phyloP scores from a whole-genome alignment of 2,329 filamentous ascomycete genomes.

The Calonectria naviculata region DNA sequence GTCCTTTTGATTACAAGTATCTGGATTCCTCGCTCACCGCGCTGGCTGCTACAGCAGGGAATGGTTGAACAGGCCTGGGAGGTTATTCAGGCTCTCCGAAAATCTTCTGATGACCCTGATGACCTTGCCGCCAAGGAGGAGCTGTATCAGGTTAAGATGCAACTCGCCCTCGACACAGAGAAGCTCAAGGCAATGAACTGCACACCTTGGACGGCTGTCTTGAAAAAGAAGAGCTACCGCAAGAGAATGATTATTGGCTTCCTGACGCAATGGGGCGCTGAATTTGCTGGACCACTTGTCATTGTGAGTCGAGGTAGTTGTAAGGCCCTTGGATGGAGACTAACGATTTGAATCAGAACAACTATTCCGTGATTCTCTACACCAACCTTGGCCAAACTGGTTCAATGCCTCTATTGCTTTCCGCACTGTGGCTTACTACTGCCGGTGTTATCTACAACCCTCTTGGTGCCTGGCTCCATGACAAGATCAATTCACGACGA shows the following conservation, averaged over 20 bases:
- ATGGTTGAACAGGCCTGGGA: slow-evolving; percentile 56
- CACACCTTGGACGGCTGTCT: slow-evolving; percentile 56
- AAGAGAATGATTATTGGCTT: slow-evolving; percentile 64
- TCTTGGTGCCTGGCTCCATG: slow-evolving; percentile 59
- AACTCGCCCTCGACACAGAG: slow-evolving; percentile 54
- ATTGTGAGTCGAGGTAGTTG: slow-evolving; percentile 52
- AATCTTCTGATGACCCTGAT: slow-evolving; percentile 41
- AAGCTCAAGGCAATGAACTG: slow-evolving; percentile 51
- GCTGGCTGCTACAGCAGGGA: slow-evolving; percentile 61
- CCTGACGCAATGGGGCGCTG: slow-evolving; percentile 63
- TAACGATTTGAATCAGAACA: slow-evolving; percentile 48
- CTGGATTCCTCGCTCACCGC: slow-evolving; percentile 54
- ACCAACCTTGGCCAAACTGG: slow-evolving; percentile 52
- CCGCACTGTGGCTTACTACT: slow-evolving; percentile 54
- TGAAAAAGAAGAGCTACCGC: slow-evolving; percentile 58
- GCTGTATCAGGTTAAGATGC: slow-evolving; percentile 58
- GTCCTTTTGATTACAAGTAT: slow-evolving; percentile 48
- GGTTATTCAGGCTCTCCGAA: slow-evolving; percentile 51
- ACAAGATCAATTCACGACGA: slow-evolving; percentile 59
- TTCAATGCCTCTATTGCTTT: slow-evolving; percentile 52
- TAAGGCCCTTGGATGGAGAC: not conserved
- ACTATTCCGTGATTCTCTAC: slow-evolving; percentile 52
- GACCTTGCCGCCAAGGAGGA: slow-evolving; percentile 57
- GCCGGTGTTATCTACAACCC: slow-evolving; percentile 62
- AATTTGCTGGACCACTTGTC: slow-evolving; percentile 63